A percentile compares a stretch with the other conserved stretches of the same genome.
These are phyloP conservation scores for Aristolochia contorta DNA, from an alignment of 164 flowering plant species.

Conservation along the genomic window DNA sequence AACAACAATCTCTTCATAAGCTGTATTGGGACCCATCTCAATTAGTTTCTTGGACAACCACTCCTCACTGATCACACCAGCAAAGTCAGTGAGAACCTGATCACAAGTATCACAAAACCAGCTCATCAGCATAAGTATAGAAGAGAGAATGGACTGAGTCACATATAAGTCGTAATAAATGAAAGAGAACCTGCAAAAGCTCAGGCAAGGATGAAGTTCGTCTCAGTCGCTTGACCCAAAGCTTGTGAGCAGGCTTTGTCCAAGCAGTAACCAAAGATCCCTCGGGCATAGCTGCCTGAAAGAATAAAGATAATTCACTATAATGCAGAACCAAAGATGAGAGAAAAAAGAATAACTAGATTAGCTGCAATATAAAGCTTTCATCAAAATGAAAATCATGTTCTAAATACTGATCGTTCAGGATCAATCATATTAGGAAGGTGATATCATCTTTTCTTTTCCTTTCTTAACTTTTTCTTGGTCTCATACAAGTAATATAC, in stretches of 20 bases:
- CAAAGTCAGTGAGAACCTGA: slow-evolving; percentile 86
- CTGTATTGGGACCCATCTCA: slow-evolving; percentile 17
- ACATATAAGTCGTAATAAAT: not conserved
- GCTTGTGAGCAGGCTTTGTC: slow-evolving; percentile 68
- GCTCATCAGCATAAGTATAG: not conserved
- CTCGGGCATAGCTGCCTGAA: slow-evolving; percentile 86
- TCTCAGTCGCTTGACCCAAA: slow-evolving; percentile 85
- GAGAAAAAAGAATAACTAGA: not conserved
- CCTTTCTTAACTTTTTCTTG: too few species aligned
- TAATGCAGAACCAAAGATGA: not conserved
- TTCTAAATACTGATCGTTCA: too few species aligned
- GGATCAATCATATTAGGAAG: too few species aligned
- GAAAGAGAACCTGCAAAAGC: slow-evolving; percentile 57
- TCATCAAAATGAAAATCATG: too few species aligned
- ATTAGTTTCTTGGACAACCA: slow-evolving; percentile 43
- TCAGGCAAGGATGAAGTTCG: slow-evolving; percentile 71
- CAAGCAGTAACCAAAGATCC: slow-evolving; percentile 63
- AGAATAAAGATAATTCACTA: not conserved
- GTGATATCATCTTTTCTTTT: too few species aligned
- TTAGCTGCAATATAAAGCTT: not conserved
- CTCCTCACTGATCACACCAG: slow-evolving; percentile 63
- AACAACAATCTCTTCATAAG: slow-evolving; percentile 42
- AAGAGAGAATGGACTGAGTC: not conserved
- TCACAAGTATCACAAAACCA: slow-evolving; percentile 1
- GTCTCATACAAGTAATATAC: too few species aligned